Evolutionary conservation across 2,329 filamentous ascomycete genomes (phyloP), one percentile per base, ranked within the genome.

Genomic region (Hypomyces perniciosus): DNA sequence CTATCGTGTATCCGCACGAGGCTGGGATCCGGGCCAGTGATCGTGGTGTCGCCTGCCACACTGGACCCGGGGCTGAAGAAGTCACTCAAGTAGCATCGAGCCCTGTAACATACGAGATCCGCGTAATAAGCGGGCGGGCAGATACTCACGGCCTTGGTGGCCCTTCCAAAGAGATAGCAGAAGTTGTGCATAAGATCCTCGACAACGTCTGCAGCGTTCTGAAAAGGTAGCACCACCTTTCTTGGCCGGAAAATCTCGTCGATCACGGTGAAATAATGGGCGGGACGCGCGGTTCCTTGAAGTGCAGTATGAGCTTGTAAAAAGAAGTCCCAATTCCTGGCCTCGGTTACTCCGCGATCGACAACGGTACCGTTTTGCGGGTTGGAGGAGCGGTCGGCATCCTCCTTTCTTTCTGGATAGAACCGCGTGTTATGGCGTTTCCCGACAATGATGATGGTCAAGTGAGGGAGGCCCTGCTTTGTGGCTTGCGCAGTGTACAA

Each of bases 351-450:
- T 8, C 83, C 84, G 29, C 85, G 80, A 61, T 90, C 86, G 44
- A 91, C 84, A 1, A 90, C 73, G 1, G 85, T 89, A 26, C 87
- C 87, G 0, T 82, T 76, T 38, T 70, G 65, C 0, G 80, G 75
- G 60, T 90, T 90, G 9, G 72, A 73, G 0, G 72, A 76, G 0
- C 65, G 66, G 54, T 78, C 76, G 0, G 75, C 74, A 20, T 77
- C 71, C 1, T 67, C 64, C 5, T 71, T 62, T 1, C 64, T 61
- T 0, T 77, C 81, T 0, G 84, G 80, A 58, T 84, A 90, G 67
- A 91, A 89, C 3, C 87, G 80, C 0, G 85, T 88, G 61, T 90
- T 81, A 57, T 91, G 86, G 3, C 86, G 77, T 64, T 91, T 91
- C 13, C 84, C 85, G 6, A 87, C 85, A n/a, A 90, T 67, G 46